A percentile compares a stretch with the other conserved stretches of the same genome.
Conservation (phyloP, 2,329 filamentous ascomycete genomes). For the Mycocentrospora acerina region DNA sequence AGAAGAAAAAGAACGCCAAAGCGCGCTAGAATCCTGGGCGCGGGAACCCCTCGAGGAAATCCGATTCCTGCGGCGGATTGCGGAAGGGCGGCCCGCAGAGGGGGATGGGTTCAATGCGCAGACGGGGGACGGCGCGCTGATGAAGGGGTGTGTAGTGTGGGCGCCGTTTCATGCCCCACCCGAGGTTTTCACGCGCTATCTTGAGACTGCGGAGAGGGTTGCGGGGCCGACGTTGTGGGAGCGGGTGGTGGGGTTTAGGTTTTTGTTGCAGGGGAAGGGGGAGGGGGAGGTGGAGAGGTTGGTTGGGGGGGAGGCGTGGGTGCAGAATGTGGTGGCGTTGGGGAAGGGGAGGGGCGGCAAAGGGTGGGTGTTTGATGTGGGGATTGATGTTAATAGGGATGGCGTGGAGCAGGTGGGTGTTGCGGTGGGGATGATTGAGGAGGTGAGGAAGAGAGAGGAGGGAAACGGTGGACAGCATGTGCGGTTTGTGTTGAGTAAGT, state of each 20-base stretch:
- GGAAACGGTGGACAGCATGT: constrained; percentile 54
- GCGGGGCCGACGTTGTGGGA: constrained; percentile 64
- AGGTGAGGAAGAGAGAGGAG: constrained; percentile 54
- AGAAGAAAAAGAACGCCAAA: constrained; percentile 6
- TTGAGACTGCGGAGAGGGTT: constrained; percentile 60
- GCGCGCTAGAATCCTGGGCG: constrained; percentile 58
- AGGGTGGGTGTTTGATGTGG: constrained; percentile 76
- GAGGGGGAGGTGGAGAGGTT: constrained; percentile 38
- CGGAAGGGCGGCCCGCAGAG: constrained; percentile 64
- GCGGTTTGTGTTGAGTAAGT: constrained; percentile 69
- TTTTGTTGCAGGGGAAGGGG: constrained; percentile 66
- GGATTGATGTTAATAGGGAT: constrained; percentile 76
- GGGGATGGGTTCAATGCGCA: constrained; percentile 56
- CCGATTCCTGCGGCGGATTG: constrained; percentile 66
- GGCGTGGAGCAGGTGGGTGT: constrained; percentile 62
- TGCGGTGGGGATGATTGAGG: constrained; percentile 39
- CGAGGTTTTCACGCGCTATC: constrained; percentile 63
- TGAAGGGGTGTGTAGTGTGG: constrained; percentile 77
- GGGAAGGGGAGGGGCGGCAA: constrained; percentile 61
- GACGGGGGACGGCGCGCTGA: constrained; percentile 46
- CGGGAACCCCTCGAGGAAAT: constrained; percentile 71
- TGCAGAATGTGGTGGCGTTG: constrained; percentile 59
- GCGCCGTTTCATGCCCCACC: constrained; percentile 74
- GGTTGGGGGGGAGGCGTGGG: constrained; percentile 37
- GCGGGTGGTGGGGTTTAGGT: constrained; percentile 77